Percentiles rank a stretch among this genome's conserved stretches.
Evolutionary conservation across 1,284 basidiomycete species (phyloP).

Genomic region (Irpex sp.): DNA sequence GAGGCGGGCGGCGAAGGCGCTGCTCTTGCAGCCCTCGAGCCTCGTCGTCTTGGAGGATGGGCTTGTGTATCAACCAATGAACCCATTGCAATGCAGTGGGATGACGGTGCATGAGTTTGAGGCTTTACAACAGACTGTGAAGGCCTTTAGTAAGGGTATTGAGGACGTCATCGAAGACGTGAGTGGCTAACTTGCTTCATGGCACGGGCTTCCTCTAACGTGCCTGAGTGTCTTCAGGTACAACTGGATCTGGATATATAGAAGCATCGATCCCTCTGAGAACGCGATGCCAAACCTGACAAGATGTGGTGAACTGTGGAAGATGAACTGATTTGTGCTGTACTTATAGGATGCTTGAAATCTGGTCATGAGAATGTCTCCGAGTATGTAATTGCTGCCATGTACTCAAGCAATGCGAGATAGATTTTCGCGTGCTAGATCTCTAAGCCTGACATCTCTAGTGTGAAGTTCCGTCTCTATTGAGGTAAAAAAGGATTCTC

Average conservation of each 20-base stretch:
- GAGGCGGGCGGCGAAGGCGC: background rate
- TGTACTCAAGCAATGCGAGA: too few relatives aligned
- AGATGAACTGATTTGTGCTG: too few relatives aligned
- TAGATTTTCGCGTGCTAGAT: too few relatives aligned
- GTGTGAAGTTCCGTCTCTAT: too few relatives aligned
- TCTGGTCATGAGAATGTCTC: too few relatives aligned
- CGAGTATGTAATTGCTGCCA: too few relatives aligned
- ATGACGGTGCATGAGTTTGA: conserved; percentile 6
- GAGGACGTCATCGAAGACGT: conserved; percentile 8
- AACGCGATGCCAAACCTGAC: too few relatives aligned
- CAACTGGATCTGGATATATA: background rate
- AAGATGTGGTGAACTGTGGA: too few relatives aligned
- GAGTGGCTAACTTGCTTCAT: background rate
- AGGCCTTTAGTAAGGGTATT: conserved; percentile 2
- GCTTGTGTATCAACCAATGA: background rate
- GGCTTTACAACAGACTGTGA: background rate
- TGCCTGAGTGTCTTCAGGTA: background rate
- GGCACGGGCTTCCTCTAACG: background rate
- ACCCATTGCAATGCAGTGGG: background rate
- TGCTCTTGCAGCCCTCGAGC: conserved; percentile 2
- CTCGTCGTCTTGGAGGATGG: background rate
- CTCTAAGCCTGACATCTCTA: too few relatives aligned
- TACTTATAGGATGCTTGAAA: too few relatives aligned
- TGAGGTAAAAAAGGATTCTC: too few relatives aligned
- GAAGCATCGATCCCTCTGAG: background rate